phyloP scores from a whole-genome alignment of 306 rosid species.

The Prunus mume region DNA sequence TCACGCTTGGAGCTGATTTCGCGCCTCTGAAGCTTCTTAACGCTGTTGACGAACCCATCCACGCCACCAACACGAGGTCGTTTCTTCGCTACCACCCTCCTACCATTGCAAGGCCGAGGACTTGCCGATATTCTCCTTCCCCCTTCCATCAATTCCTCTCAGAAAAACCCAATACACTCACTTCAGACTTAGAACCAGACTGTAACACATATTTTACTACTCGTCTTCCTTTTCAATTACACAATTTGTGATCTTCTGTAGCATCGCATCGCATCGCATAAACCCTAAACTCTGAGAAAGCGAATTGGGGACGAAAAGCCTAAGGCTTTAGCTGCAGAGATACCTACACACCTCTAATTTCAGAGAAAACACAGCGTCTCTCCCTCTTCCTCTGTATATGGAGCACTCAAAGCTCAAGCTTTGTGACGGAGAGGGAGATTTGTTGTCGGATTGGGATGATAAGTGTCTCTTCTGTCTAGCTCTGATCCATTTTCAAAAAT shows the following conservation, averaged over 20 bases:
- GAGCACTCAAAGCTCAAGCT: neutral
- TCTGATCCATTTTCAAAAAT: neutral
- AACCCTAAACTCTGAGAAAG: slow-evolving; percentile 18
- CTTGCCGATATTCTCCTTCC: slow-evolving; percentile 67
- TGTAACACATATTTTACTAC: neutral
- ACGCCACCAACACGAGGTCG: slow-evolving; percentile 38
- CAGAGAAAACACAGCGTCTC: neutral
- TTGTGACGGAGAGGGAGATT: neutral
- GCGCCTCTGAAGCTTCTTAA: slow-evolving; percentile 78
- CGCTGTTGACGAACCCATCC: slow-evolving; percentile 47
- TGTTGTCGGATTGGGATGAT: neutral
- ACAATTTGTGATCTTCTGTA: neutral
- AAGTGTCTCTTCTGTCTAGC: neutral
- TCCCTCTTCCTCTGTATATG: neutral
- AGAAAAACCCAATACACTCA: neutral
- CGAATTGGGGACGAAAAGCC: neutral
- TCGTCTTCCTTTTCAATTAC: neutral
- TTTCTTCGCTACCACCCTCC: slow-evolving; percentile 75
- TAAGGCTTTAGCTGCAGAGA: slow-evolving; percentile 10
- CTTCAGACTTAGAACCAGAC: neutral
- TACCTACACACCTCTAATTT: neutral
- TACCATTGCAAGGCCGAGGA: slow-evolving; percentile 55
- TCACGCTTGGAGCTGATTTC: slow-evolving; percentile 73
- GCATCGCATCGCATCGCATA: neutral
- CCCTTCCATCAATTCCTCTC: slow-evolving; percentile 49